Conservation (phyloP, 2,329 filamentous ascomycete genomes). For the Dothistroma septosporum region DNA sequence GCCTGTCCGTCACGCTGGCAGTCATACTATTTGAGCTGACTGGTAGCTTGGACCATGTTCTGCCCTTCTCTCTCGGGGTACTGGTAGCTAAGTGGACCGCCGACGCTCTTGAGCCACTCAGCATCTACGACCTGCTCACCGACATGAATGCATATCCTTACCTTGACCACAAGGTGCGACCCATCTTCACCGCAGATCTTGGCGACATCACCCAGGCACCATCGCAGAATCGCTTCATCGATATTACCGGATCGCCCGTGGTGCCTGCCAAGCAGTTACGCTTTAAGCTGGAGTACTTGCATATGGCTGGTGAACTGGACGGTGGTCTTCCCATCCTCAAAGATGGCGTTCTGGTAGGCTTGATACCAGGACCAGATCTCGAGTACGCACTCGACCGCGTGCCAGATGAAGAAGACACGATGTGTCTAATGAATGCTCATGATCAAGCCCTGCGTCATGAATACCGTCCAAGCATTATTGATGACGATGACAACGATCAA, state of each 20-base stretch:
- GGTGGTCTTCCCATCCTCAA: constrained; percentile 84
- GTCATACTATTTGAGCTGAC: constrained; percentile 96
- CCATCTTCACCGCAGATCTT: constrained; percentile 82
- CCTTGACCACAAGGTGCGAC: constrained; percentile 92
- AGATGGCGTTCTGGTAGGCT: constrained; percentile 72
- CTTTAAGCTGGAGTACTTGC: constrained; percentile 73
- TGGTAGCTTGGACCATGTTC: constrained; percentile 87
- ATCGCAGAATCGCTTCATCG: constrained; percentile 74
- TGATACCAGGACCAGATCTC: constrained; percentile 91
- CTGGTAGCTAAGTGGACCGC: constrained; percentile 98
- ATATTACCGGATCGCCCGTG: constrained; percentile 77
- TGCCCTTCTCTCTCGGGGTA: constrained; percentile 89
- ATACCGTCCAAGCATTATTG: constrained; percentile 7
- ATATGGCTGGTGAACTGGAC: constrained; percentile 83
- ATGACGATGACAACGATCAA: constrained; percentile 11
- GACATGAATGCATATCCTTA: constrained; percentile 98
- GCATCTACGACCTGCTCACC: constrained; percentile 91
- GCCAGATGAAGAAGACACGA: constrained; percentile 61
- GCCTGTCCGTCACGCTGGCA: constrained; percentile 85
- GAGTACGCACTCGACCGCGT: constrained; percentile 88
- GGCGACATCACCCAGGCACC: constrained; percentile 78
- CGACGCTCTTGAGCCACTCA: constrained; percentile 87
- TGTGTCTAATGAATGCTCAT: constrained; percentile 77
- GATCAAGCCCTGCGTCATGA: constrained; percentile 44
- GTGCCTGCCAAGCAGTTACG: constrained; percentile 74